Base-by-base conservation (phyloP, 1,284 basidiomycete genomes). In the Rhodofomes roseus region DNA sequence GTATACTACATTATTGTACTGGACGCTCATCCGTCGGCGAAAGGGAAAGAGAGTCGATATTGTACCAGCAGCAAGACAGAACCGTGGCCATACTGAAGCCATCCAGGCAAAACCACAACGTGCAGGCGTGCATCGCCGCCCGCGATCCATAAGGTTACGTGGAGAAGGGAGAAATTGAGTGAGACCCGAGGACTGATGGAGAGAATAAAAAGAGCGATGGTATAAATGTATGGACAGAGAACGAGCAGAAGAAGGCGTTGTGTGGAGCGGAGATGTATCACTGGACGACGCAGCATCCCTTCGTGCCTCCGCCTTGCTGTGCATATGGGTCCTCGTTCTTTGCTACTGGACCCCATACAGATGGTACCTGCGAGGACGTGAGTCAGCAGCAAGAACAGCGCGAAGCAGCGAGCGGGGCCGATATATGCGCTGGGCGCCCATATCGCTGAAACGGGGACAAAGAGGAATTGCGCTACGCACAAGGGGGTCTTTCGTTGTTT, bases 291-390 rank as follows among this genome's bases (percentile, higher is more conserved):
- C 87, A 89, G 66, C 80, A 82, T 74, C 88, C 89, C 59, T 67
- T 68, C 34, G 39, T 88, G 44, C 86, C 85, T 65, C 81, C 76
- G n/a, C 81, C 79, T 64, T 82, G 88, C 62, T 90, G 89, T 59
- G 90, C 91, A 73, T 93, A 96, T 53, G 94, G 94, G 72, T 96
- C 93, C 71, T 95, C 92, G 63, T 62, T 84, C 83, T 76, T 93
- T 95, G 70, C 83, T 85, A 95, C 85, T 20, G 92, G 89, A n/a
- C 96, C 95, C 96, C 96, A 97, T 34, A 96, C 90, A 34, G 89
- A 93, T 6, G 94, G 93, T 46, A 94, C 84, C 91, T 93, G 70
- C n/a, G 46, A 2, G 50, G 23, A 18, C n/a, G 16, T 55, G n/a
- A 18, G 50, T 54, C 25, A 43, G 57, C 52, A 41, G 22, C n/a